A percentile compares a stretch with the other conserved stretches of the same genome.
These are phyloP conservation scores for Diplocarpon rosae DNA, from an alignment of 2,329 filamentous ascomycete genomes.

Conservation along the genomic window DNA sequence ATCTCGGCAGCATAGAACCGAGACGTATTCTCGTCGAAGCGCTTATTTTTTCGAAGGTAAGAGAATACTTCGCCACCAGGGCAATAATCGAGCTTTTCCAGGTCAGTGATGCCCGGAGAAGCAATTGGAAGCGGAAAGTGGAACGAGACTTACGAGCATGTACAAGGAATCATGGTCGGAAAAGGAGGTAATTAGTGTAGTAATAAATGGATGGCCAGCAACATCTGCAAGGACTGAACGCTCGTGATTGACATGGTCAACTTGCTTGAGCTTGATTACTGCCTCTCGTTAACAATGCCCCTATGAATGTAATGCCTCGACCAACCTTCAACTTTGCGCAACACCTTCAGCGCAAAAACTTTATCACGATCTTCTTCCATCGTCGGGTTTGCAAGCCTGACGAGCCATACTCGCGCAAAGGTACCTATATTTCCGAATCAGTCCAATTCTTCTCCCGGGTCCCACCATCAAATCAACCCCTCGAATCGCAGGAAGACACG, in stretches of 20 bases:
- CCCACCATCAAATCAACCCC: conserved; percentile 7
- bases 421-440: conserved; percentile 41
- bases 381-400: conserved; percentile 46
- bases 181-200: conserved; percentile 66
- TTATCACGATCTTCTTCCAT: conserved; percentile 43
- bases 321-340: conserved; percentile 51
- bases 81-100: conserved; percentile 57
- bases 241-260: conserved; percentile 79
- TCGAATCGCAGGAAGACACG: conserved; percentile 16
- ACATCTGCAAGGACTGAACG: conserved; percentile 67
- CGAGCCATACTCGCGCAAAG: conserved; percentile 74
- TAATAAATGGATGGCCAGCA: conserved; percentile 75
- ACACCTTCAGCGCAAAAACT: conserved; percentile 74
- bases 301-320: not conserved
- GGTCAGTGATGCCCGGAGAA: conserved; percentile 6
- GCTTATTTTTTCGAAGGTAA: conserved; percentile 65
- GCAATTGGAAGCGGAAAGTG: not conserved
- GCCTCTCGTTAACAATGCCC: conserved; percentile 8
- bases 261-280: conserved; percentile 76
- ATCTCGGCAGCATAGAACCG: conserved; percentile 81
- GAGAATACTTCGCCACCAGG: conserved; percentile 78
- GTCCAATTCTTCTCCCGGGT: conserved; percentile 1
- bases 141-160: conserved; percentile 45
- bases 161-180: conserved; percentile 70
- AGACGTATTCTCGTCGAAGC: conserved; percentile 68